These are phyloP conservation scores for Hymenoscyphus linearis DNA, from an alignment of 2,329 filamentous ascomycete genomes.

Conservation along the genomic window DNA sequence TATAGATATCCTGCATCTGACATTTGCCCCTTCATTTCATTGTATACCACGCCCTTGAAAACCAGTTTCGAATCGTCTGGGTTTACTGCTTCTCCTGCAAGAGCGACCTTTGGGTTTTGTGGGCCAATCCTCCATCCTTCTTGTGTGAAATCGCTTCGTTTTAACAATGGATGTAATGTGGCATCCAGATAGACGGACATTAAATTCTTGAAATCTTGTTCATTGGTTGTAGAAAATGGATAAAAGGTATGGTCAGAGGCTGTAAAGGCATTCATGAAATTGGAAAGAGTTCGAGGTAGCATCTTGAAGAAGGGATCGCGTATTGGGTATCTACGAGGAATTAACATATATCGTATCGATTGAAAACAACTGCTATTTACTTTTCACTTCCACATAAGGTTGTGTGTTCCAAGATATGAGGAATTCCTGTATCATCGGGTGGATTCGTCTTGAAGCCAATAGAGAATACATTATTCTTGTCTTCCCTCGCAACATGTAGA, in stretches of 20 bases:
- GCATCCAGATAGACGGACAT: conserved; percentile 96
- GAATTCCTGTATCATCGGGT: conserved; percentile 90
- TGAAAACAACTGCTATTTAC: conserved; percentile 41
- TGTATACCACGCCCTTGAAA: conserved; percentile 98
- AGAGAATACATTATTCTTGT: conserved; percentile 98
- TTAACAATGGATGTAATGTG: conserved; percentile 82
- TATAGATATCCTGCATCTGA: conserved; percentile 94
- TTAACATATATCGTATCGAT: conserved; percentile 27
- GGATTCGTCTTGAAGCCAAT: conserved; percentile 99
- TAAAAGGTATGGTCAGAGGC: conserved; percentile 96
- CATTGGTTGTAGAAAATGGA: conserved; percentile 94
- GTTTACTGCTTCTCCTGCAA: conserved; percentile 37
- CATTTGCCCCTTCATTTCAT: conserved; percentile 99
- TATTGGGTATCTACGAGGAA: conserved; percentile 72
- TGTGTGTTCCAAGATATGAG: conserved; percentile 96
- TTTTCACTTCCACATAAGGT: conserved; percentile 94
- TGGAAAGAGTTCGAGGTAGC: conserved; percentile 94
- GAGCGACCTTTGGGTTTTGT: conserved; percentile 64
- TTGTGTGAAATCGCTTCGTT: conserved; percentile 87
- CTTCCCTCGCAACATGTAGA: conserved; percentile 87
- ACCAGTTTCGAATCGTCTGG: conserved; percentile 63
- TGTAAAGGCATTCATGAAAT: conserved; percentile 99
- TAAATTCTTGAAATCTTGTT: conserved; percentile 90
- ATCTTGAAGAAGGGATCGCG: conserved; percentile 99
- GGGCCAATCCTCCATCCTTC: conserved; percentile 96